phyloP scores from a whole-genome alignment of 768 basidiomycete species.

The Tricholoma furcatifolium region DNA sequence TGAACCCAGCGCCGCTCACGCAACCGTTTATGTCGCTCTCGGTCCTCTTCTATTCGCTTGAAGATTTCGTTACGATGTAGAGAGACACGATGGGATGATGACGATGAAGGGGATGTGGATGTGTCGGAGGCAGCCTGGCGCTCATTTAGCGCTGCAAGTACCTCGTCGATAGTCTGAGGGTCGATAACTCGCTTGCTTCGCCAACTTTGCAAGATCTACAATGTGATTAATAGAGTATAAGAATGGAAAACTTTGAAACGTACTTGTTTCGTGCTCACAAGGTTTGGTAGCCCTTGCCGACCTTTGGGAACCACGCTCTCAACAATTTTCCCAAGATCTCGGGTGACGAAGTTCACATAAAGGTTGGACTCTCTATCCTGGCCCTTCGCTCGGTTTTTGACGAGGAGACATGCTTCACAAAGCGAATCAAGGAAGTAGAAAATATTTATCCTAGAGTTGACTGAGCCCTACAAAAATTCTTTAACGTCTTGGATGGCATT shows the following conservation, averaged over 20 bases:
- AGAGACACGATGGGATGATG: slow-evolving; percentile 25
- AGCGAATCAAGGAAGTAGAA: slow-evolving; percentile 88
- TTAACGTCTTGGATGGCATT: background rate
- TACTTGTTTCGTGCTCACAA: slow-evolving; percentile 86
- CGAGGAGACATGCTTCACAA: slow-evolving; percentile 73
- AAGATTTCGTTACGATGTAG: slow-evolving; percentile 71
- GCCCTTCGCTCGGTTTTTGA: slow-evolving; percentile 54
- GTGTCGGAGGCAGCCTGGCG: slow-evolving; percentile 29
- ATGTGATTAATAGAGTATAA: background rate
- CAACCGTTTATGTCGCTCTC: slow-evolving; percentile 89
- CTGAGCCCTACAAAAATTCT: slow-evolving; percentile 60
- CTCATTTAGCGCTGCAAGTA: slow-evolving; percentile 51
- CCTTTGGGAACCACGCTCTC: slow-evolving; percentile 86
- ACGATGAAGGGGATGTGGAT: slow-evolving; percentile 10
- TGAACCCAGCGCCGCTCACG: slow-evolving; percentile 93
- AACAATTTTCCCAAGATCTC: slow-evolving; percentile 79
- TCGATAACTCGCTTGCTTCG: slow-evolving; percentile 82
- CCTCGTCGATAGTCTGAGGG: slow-evolving; percentile 73
- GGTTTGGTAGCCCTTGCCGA: slow-evolving; percentile 84
- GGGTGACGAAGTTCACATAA: slow-evolving; percentile 74
- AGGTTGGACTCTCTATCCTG: slow-evolving; percentile 46
- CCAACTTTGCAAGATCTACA: slow-evolving; percentile 90
- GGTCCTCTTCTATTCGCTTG: slow-evolving; percentile 88
- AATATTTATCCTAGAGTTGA: slow-evolving; percentile 92
- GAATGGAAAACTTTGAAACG: slow-evolving; percentile 11